These are phyloP conservation scores for Hemileccinum impolitum DNA, from an alignment of 768 basidiomycete species.

Conservation along the genomic window DNA sequence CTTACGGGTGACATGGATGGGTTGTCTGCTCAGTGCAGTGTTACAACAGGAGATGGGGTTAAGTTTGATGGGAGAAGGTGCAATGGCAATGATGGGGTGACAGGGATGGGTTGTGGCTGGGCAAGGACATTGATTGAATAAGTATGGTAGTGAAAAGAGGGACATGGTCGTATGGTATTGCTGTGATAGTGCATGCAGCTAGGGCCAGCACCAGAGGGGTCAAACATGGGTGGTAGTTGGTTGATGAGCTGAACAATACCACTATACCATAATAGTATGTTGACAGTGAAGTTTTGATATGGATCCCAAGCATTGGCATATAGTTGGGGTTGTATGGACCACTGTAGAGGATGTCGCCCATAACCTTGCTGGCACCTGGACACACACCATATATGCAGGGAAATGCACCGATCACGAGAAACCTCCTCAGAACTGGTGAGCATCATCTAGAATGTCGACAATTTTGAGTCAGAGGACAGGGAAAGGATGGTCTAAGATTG, in stretches of 20 bases:
- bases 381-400: neutral
- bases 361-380: neutral
- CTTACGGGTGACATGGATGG: too few species aligned
- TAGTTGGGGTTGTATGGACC: conserved; percentile 1
- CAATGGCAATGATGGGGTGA: too few species aligned
- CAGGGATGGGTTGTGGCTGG: too few species aligned
- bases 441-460: neutral
- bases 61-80: too few species aligned
- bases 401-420: neutral
- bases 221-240: too few species aligned
- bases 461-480: neutral
- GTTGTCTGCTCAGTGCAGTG: too few species aligned
- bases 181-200: too few species aligned
- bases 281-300: conserved; percentile 9
- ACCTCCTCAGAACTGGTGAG: conserved; percentile 5
- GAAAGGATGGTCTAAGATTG: neutral
- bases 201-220: too few species aligned
- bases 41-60: too few species aligned
- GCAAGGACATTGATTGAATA: too few species aligned
- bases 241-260: conserved; percentile 7
- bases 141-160: too few species aligned
- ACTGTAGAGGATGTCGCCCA: conserved; percentile 10
- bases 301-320: neutral
- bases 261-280: neutral
- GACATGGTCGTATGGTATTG: too few species aligned